Base-by-base conservation (phyloP, 345 rosid species). In the Rhodamnia rubescens region DNA sequence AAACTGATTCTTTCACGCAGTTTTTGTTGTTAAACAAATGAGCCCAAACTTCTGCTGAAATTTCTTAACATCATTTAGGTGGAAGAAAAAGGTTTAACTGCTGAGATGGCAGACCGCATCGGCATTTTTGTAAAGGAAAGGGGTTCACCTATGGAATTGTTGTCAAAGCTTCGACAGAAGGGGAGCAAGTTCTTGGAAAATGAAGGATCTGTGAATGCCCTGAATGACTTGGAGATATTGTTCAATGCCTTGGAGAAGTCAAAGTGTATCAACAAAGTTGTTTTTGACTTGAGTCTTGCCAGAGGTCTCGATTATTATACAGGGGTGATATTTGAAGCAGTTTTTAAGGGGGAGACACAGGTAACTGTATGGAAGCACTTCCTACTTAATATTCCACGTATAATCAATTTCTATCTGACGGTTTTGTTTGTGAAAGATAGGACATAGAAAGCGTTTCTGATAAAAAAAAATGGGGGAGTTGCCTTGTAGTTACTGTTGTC, bases 231-330 rank as follows among this genome's bases (percentile, higher is more conserved):
- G 90, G 91, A 88, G 78, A 90, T 96, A 89, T 81, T 97, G 89
- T 97, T 97, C 91, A 93, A 93, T 87, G 98, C 98, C 88, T 91
- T 97, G 21, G 95, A 93, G 20, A 94, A 88, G 89, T 91, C 99
- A 74, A 92, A 92, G 88, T 93, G 98, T 87, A 92, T 90, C 84
- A 86, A 92, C 88, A 96, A 90, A 89, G 92, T 97, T 85, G 95
- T 95, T 85, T 97, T 97, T 89, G 99, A 97, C 88, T 91, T 97
- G 87, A 97, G 99, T 88, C 96, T 97, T 83, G 99, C 99, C 74
- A 93, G 99, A 89, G 99, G 99, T 78, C 99, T 97, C 84, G 99
- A 96, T 91, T 97, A 97, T 91, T 97, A 97, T 86, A 96, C 99
- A 0, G 99, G 99, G 13, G 95, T 97, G 78, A 95, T 97, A 86